Percentiles rank a stretch among this genome's conserved stretches.
Evolutionary conservation across 345 rosid species (phyloP).

Genomic region (Trapa incisa): DNA sequence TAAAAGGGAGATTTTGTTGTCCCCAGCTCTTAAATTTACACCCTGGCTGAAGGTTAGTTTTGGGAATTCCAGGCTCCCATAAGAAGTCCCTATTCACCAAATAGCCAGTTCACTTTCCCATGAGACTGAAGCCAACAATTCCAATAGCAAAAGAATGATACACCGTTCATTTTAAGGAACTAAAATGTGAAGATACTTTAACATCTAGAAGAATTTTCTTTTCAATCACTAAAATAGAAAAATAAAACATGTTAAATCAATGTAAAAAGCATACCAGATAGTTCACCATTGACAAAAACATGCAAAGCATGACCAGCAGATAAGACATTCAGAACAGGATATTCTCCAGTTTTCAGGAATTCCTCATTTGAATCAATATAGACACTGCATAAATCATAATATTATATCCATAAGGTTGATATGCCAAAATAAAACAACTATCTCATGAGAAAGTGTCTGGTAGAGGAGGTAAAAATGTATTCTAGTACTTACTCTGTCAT

Average conservation of each 20-base stretch:
- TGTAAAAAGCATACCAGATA: slow-evolving; percentile 29
- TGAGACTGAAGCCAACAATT: background rate
- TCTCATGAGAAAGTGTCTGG: background rate
- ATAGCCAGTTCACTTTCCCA: background rate
- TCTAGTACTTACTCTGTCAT: slow-evolving; percentile 75
- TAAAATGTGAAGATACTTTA: background rate
- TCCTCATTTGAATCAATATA: slow-evolving; percentile 10
- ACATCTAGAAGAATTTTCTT: background rate
- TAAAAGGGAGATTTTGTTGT: slow-evolving; percentile 28
- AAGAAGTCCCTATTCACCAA: slow-evolving; percentile 10
- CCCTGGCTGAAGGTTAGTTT: slow-evolving; percentile 10
- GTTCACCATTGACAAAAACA: slow-evolving; percentile 30
- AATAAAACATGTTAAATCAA: slow-evolving; percentile 5
- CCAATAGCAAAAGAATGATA: background rate
- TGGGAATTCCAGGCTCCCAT: slow-evolving; percentile 8
- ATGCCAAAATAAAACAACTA: slow-evolving; percentile 3
- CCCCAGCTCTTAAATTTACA: slow-evolving; percentile 18
- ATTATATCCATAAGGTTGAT: background rate
- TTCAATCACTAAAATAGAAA: background rate
- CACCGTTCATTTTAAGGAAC: background rate
- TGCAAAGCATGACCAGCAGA: slow-evolving; percentile 44
- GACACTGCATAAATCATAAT: slow-evolving; percentile 7
- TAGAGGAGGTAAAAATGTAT: background rate
- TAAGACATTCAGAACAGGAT: slow-evolving; percentile 20
- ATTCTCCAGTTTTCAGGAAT: slow-evolving; percentile 12